Base-by-base conservation (phyloP, 148 eudicot species). In the Fagopyrum esculentum region DNA sequence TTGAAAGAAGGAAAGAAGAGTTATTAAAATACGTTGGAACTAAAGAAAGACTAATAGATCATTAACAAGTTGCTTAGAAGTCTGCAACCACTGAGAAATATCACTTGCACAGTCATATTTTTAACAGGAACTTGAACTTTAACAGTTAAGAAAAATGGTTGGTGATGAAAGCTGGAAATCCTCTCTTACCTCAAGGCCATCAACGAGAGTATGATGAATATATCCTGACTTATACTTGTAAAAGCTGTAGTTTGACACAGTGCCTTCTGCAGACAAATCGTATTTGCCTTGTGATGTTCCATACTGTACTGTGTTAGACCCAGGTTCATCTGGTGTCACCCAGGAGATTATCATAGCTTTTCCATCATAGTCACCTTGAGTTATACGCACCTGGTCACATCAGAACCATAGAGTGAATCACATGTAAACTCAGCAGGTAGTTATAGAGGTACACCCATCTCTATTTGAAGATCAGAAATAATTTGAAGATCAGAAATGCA, bases 291-390 rank as follows among this genome's bases (percentile, higher is more conserved):
- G 87, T 50, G 97, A 85, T 76, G 81, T 85, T 74, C 98, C 98
- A 81, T 87, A 94, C 46, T 81, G 85, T 75, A 94, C 91, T 77
- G 78, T 69, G 76, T 81, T 89, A 59, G 93, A 83, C 29, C 97
- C 97, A n/a, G 92, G 92, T 79, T 89, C 91, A 82, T 87, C 89
- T 75, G 91, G 78, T 51, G 98, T 94, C 63, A 94, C 92, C 98
- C 98, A 94, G 74, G 96, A 88, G 69, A 94, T 82, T 71, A 94
- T 85, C 57, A 92, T 89, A 71, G 97, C 98, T 82, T 86, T 92
- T 78, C 97, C 98, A 78, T 94, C 90, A 72, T 94, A 92, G 86
- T 94, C 98, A 80, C 98, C 98, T 86, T 94, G 98, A 48, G 97
- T 94, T 54, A 94, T 92, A 81, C 83, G 97, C 74, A 94, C 98